Conservation (phyloP, 371 early-diverging fungal genomes). For the Rhizopus arrhizus region DNA sequence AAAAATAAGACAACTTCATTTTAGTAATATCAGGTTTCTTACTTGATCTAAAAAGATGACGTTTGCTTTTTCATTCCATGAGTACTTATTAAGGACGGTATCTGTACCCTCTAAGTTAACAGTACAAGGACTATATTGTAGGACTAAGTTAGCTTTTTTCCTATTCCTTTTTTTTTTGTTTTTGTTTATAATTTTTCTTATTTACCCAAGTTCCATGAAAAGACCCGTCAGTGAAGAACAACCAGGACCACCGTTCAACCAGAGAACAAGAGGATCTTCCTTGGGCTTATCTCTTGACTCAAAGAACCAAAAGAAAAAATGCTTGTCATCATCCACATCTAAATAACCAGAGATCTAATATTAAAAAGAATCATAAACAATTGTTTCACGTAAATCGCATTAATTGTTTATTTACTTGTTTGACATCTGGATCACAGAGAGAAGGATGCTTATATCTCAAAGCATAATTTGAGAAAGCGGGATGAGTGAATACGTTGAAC, state of each 20-base stretch:
- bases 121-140: constrained; percentile 59
- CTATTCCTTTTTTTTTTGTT: no score
- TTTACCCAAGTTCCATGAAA: constrained; percentile 74
- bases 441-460: constrained; percentile 74
- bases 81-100: constrained; percentile 55
- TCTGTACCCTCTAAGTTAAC: constrained; percentile 62
- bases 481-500: constrained; percentile 53
- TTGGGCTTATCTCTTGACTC: constrained; percentile 68
- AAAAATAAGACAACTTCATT: background rate
- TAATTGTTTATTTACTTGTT: constrained; percentile 26
- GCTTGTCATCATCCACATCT: constrained; percentile 66
- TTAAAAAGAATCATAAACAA: background rate
- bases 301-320: constrained; percentile 78
- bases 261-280: constrained; percentile 71
- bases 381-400: background rate
- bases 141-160: background rate
- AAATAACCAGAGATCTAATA: constrained; percentile 74
- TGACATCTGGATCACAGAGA: constrained; percentile 52
- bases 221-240: constrained; percentile 76
- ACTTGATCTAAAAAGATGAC: constrained; percentile 80
- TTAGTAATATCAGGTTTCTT: background rate
- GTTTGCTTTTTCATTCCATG: constrained; percentile 76
- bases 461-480: constrained; percentile 72
- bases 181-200: background rate
- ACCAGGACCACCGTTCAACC: constrained; percentile 83